Evolutionary conservation across 768 basidiomycete genomes (phyloP).

Genomic region (Floccularia luteovirens): DNA sequence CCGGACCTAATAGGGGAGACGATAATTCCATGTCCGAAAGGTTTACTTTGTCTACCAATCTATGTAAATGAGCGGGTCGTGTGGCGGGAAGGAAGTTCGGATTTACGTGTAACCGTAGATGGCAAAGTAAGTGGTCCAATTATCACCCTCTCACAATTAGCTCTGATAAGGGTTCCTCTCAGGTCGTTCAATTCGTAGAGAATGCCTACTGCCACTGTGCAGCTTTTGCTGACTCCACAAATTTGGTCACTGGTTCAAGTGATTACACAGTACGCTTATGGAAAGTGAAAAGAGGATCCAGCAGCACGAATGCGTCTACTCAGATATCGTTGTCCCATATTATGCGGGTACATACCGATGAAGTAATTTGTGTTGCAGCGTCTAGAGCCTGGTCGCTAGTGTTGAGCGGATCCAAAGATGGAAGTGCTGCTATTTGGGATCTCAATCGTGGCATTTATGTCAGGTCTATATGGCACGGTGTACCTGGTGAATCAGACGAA

Average conservation of each 20-base stretch:
- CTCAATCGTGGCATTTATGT: conserved; percentile 78
- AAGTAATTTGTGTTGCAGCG: conserved; percentile 60
- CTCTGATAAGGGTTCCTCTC: conserved; percentile 2
- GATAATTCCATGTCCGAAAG: conserved; percentile 55
- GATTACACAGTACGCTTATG: conserved; percentile 83
- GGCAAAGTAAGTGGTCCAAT: conserved; percentile 35
- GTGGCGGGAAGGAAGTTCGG: conserved; percentile 51
- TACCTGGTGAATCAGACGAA: conserved; percentile 22
- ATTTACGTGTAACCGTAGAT: conserved; percentile 58
- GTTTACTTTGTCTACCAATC: conserved; percentile 48
- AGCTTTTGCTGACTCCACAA: conserved; percentile 64
- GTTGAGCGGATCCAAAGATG: conserved; percentile 81
- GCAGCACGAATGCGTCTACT: conserved; percentile 15
- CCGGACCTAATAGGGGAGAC: conserved; percentile 53
- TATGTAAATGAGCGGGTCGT: conserved; percentile 62
- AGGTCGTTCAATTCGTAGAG: conserved; percentile 77
- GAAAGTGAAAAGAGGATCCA: conserved; percentile 39
- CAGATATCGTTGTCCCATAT: conserved; percentile 52
- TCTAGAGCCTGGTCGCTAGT: conserved; percentile 79
- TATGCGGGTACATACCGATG: conserved; percentile 72
- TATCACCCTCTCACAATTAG: background rate
- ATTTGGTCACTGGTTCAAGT: conserved; percentile 72
- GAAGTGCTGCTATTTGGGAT: conserved; percentile 87
- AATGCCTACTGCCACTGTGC: conserved; percentile 67
- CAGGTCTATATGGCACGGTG: conserved; percentile 69